These are phyloP conservation scores for Saussurea involucrata DNA, from an alignment of 129 eudicot species.

Conservation along the genomic window DNA sequence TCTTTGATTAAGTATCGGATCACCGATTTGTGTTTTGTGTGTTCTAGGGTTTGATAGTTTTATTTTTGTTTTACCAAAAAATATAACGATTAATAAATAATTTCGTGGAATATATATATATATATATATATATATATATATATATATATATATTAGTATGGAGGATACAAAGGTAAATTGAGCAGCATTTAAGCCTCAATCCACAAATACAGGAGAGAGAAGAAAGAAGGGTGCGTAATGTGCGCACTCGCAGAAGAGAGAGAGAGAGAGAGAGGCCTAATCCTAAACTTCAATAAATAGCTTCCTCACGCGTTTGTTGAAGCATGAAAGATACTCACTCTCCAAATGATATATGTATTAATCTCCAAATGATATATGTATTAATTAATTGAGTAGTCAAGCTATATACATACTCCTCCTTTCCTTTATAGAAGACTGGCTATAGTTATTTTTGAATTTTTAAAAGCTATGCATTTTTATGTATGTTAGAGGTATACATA, in stretches of 20 bases:
- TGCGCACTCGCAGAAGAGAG: not conserved
- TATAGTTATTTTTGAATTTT: no score
- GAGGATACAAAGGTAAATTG: conserved; percentile 15
- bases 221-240: conserved; percentile 21
- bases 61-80: conserved; percentile 15
- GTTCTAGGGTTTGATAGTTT: conserved; percentile 37
- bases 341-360: no score
- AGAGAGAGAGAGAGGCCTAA: no score
- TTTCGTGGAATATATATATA: not conserved
- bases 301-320: not conserved
- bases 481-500: no score
- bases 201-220: conserved; percentile 22
- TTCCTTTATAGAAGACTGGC: no score
- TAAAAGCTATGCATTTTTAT: no score
- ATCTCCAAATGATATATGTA: no score
- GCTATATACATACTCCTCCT: no score
- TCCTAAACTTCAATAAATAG: not conserved
- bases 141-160: no score
- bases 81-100: not conserved
- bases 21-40: conserved; percentile 25
- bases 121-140: no score
- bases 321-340: not conserved
- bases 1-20: conserved; percentile 14
- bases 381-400: no score
- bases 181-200: conserved; percentile 8